phyloP scores from a whole-genome alignment of 1,139 yeast species.

The Geotrichum citri-aurantii region DNA sequence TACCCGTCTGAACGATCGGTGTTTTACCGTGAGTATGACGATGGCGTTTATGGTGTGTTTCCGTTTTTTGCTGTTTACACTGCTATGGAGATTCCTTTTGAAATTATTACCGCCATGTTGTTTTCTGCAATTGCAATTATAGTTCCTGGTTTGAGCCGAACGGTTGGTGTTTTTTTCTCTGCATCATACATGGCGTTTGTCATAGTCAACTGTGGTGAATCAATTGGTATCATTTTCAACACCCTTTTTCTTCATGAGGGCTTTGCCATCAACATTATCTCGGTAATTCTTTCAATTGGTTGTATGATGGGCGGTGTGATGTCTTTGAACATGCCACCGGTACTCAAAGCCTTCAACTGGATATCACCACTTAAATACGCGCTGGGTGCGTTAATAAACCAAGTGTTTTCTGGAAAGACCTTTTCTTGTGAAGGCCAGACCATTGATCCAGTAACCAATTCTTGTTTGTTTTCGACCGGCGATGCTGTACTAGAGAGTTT shows the following conservation, averaged over 20 bases:
- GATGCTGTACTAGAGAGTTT: slow-evolving; percentile 45
- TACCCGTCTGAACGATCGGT: slow-evolving; percentile 70
- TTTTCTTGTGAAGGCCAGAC: slow-evolving; percentile 42
- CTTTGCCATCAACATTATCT: slow-evolving; percentile 65
- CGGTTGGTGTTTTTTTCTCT: slow-evolving; percentile 60
- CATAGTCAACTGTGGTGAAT: slow-evolving; percentile 71
- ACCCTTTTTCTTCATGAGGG: slow-evolving; percentile 73
- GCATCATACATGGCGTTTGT: slow-evolving; percentile 52
- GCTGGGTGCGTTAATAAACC: slow-evolving; percentile 48
- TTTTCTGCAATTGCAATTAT: slow-evolving; percentile 60
- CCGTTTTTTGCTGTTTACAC: slow-evolving; percentile 65
- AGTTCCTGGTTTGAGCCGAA: slow-evolving; percentile 69
- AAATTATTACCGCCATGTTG: slow-evolving; percentile 52
- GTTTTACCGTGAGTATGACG: slow-evolving; percentile 74
- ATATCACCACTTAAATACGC: slow-evolving; percentile 69
- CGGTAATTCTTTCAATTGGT: slow-evolving; percentile 60
- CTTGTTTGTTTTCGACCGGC: slow-evolving; percentile 47
- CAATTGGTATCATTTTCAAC: slow-evolving; percentile 72
- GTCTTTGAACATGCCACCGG: slow-evolving; percentile 66
- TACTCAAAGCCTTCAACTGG: slow-evolving; percentile 65
- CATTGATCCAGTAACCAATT: slow-evolving; percentile 28
- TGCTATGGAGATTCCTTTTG: slow-evolving; percentile 68
- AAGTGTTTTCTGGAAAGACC: slow-evolving; percentile 40
- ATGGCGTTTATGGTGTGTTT: slow-evolving; percentile 60
- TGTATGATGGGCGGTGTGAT: slow-evolving; percentile 83